Base-by-base conservation (phyloP, 2,329 filamentous ascomycete genomes). In the Aspergillus pseudoterreus region DNA sequence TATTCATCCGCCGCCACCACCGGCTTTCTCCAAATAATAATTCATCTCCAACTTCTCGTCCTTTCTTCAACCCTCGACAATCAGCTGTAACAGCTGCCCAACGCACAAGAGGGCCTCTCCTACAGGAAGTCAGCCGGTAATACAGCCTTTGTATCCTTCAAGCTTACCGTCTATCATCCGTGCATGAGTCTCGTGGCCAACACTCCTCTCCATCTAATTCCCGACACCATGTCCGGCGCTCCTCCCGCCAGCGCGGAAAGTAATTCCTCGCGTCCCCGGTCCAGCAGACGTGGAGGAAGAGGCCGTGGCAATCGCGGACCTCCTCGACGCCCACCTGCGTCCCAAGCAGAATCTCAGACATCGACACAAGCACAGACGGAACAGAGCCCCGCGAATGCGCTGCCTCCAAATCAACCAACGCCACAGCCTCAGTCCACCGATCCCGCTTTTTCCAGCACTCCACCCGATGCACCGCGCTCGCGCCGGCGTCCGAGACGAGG, bases 401-500 rank as follows among this genome's bases (percentile, higher is more conserved):
- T 14, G 35, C 15, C 53, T 2, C 53, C 54, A 36, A 15, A 36
- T 12, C 53, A 50, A 21, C 55, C 55, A 12, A 17, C 50, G 14
- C 24, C 39, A 17, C 47, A 49, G 27, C 10, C 46, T 8, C 49
- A 50, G 5, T 5, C 58, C 4, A 47, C 44, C 19, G 56, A 50
- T 38, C 10, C 32, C 12, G 6, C 53, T 9, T 15, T 48, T 3
- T 17, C 50, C 32, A 52, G 54, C 17, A 43, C 42, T 10, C 17
- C 50, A 11, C 51, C 47, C 22, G 53, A 52, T n/a, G 15, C 57
- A 36, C 30, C 57, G 15, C 59, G 60, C 8, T 54, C 58, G 3
- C 63, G 57, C 15, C 56, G 62, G 59, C 54, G 57, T n/a, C 61
- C 59, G 15, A 59, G 65, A 52, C 60, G 60, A n/a, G 53, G 58